phyloP scores from a whole-genome alignment of 352 stramenopile species.

The Phytophthora megakarya region DNA sequence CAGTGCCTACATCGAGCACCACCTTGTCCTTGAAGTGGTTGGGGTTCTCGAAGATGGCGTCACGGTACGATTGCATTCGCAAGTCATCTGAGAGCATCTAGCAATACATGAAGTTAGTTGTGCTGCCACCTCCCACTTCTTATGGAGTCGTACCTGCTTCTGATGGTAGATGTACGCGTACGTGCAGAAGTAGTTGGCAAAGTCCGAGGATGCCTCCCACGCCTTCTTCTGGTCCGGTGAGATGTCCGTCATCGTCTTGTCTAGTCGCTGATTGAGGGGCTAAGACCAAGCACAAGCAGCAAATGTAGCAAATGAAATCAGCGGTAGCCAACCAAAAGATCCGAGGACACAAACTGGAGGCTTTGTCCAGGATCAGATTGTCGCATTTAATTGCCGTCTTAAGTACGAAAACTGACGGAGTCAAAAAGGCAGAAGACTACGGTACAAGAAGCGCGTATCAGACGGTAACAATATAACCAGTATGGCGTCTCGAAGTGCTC shows the following conservation, averaged over 20 bases:
- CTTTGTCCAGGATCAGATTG: not conserved
- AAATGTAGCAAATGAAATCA: slow-evolving; percentile 1
- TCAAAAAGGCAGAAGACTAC: too few relatives aligned
- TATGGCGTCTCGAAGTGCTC: slow-evolving; percentile 46
- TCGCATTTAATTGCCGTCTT: not conserved
- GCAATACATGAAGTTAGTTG: too few relatives aligned
- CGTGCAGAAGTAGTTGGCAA: slow-evolving; percentile 92
- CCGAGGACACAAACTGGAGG: not conserved
- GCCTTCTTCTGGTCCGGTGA: slow-evolving; percentile 81
- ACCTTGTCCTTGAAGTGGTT: slow-evolving; percentile 99
- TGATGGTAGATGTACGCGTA: slow-evolving; percentile 92
- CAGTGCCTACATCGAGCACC: slow-evolving; percentile 99
- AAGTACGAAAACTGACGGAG: too few relatives aligned
- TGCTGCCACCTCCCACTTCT: too few relatives aligned
- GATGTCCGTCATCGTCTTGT: slow-evolving; percentile 39
- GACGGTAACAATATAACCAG: slow-evolving; percentile 15
- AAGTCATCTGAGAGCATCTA: slow-evolving; percentile 99
- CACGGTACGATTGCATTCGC: slow-evolving; percentile 98
- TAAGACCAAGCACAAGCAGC: not conserved
- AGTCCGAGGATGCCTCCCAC: slow-evolving; percentile 86
- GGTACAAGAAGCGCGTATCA: too few relatives aligned
- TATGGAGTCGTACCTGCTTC: too few relatives aligned
- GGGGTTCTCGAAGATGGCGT: slow-evolving; percentile 98
- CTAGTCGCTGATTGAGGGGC: too few relatives aligned
- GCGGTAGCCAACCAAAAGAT: slow-evolving; percentile 24